phyloP scores from a whole-genome alignment of 306 rosid genomes.

The Prunus armeniaca region DNA sequence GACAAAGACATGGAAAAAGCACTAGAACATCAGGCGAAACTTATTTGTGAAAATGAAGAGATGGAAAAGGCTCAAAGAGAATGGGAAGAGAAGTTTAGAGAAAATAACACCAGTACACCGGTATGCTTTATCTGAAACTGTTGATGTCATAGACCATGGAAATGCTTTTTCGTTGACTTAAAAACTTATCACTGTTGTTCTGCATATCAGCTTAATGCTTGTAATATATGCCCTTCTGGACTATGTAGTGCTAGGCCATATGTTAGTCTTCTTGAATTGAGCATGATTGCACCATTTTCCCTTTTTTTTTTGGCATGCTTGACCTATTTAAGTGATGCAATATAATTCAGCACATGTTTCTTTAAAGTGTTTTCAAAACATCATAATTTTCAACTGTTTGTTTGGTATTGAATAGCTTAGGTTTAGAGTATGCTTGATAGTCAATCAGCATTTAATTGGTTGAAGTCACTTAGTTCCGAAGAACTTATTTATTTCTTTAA shows the following conservation, averaged over 20 bases:
- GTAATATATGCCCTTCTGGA: not conserved
- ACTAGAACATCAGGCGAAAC: constrained; percentile 70
- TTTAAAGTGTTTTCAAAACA: not conserved
- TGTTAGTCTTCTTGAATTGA: not conserved
- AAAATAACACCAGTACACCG: constrained; percentile 66
- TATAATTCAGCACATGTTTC: not conserved
- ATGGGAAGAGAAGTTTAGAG: constrained; percentile 96
- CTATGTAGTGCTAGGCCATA: not conserved
- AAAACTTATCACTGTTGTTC: not conserved
- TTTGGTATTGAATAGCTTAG: not conserved
- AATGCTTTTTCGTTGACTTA: not conserved
- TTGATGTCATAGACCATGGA: not conserved
- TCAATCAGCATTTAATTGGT: not conserved
- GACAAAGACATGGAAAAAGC: constrained; percentile 73
- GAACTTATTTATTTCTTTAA: not conserved
- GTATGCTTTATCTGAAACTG: constrained; percentile 47
- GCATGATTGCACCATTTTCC: not conserved
- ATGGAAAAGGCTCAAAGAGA: constrained; percentile 91
- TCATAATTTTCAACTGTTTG: not conserved
- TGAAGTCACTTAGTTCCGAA: not conserved
- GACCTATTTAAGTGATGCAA: not conserved
- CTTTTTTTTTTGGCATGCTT: not conserved
- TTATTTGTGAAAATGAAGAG: constrained; percentile 73
- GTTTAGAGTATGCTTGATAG: not conserved
- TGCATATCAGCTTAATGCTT: not conserved